A percentile compares a stretch with the other conserved stretches of the same genome.
phyloP scores from a whole-genome alignment of 495 filamentous ascomycete species.

The Hyaloscypha variabilis region DNA sequence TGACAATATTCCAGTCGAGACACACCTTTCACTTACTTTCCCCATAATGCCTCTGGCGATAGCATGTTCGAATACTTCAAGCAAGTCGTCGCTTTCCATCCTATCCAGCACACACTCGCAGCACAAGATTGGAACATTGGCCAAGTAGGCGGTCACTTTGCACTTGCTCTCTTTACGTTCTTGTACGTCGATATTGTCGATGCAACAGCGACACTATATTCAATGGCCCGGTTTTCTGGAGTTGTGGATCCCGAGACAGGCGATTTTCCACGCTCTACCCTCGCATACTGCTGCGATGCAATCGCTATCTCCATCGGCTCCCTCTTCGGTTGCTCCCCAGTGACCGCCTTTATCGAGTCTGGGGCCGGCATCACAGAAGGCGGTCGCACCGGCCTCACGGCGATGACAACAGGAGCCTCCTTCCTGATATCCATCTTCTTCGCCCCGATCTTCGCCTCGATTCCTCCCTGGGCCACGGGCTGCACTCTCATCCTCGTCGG shows the following conservation, averaged over 20 bases:
- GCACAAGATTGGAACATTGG: conserved; percentile 70
- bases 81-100: conserved; percentile 75
- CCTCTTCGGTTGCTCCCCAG: conserved; percentile 73
- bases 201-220: conserved; percentile 68
- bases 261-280: conserved; percentile 73
- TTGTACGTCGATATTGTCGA: conserved; percentile 84
- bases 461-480: conserved; percentile 84
- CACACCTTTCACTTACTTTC: conserved; percentile 79
- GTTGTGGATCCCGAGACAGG: conserved; percentile 54
- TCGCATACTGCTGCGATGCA: conserved; percentile 69
- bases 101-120: conserved; percentile 65
- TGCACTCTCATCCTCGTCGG: conserved; percentile 75
- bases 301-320: conserved; percentile 73
- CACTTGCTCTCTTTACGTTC: conserved; percentile 79
- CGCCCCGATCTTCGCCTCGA: conserved; percentile 79
- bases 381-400: conserved; percentile 76
- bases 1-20: conserved; percentile 46
- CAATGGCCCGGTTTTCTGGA: conserved; percentile 78
- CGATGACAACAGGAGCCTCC: conserved; percentile 70
- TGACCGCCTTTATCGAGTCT: conserved; percentile 82
- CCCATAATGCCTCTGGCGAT: conserved; percentile 65
- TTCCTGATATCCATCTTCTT: conserved; percentile 84
- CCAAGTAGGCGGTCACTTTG: conserved; percentile 62
- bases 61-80: conserved; percentile 76
- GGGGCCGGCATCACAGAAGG: conserved; percentile 84